These are phyloP conservation scores for Paracorniculantispora psalliotae DNA, from an alignment of 2,329 filamentous ascomycete genomes.

Conservation along the genomic window DNA sequence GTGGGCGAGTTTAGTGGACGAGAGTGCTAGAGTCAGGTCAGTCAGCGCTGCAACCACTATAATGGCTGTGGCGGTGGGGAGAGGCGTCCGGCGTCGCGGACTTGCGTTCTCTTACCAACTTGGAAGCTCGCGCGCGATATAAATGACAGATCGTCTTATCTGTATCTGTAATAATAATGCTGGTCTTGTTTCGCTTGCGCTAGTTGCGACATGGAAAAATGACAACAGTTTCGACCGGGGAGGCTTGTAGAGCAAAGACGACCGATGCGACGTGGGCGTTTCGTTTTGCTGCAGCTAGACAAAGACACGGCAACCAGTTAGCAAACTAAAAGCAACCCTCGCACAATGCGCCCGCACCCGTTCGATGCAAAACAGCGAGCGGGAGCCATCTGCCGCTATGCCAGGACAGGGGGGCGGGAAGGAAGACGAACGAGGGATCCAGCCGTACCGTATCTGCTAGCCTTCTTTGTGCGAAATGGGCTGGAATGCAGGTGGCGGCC, in stretches of 20 bases:
- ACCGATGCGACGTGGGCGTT: conserved; percentile 6
- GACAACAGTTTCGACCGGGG: not conserved
- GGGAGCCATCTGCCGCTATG: conserved; percentile 11
- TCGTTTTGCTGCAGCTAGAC: conserved; percentile 12
- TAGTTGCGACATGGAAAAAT: not conserved
- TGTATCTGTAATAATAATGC: not conserved
- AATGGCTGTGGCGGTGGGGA: conserved; percentile 5
- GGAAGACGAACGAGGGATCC: not conserved
- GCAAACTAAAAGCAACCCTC: not conserved
- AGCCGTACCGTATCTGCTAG: not conserved
- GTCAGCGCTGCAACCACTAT: not conserved
- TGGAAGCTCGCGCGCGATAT: not conserved
- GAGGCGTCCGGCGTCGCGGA: not conserved
- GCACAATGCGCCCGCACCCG: not conserved
- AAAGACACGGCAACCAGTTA: conserved; percentile 3
- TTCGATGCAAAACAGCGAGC: conserved; percentile 8
- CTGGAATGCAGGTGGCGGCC: not conserved
- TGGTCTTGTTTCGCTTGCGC: conserved; percentile 1
- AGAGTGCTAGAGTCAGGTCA: not conserved
- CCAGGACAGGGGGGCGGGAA: not conserved
- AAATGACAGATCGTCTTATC: conserved; percentile 6
- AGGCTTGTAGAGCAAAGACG: not conserved
- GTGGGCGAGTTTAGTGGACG: not conserved
- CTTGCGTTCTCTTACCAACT: conserved; percentile 2
- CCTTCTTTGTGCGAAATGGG: not conserved